These are phyloP conservation scores for Effrenium voratum DNA, from an alignment of 73 alveolate genomes.

Conservation along the genomic window DNA sequence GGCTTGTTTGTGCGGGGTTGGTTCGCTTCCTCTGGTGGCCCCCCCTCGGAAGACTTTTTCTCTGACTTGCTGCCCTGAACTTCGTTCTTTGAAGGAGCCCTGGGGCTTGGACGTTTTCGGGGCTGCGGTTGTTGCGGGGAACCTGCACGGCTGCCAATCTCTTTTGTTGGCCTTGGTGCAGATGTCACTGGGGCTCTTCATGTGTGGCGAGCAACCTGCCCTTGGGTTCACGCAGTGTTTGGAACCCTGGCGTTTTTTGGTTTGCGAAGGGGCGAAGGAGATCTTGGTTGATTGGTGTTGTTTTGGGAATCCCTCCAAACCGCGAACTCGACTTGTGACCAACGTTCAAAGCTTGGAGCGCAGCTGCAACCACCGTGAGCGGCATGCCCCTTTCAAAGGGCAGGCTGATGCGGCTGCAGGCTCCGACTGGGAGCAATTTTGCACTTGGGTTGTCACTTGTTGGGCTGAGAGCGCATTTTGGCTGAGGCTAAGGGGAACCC, in stretches of 20 bases:
- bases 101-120: background rate
- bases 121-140: background rate
- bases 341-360: background rate
- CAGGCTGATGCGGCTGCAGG: background rate
- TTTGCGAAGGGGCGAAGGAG: background rate
- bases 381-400: background rate
- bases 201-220: slow-evolving; percentile 43
- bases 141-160: background rate
- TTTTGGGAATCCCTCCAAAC: background rate
- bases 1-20: background rate
- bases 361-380: background rate
- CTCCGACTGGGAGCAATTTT: background rate
- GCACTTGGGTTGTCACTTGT: background rate
- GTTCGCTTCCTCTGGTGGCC: slow-evolving; percentile 20
- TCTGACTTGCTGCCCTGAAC: background rate
- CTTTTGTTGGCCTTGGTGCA: background rate
- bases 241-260: background rate
- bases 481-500: background rate
- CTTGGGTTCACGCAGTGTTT: background rate
- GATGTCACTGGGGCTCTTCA: background rate
- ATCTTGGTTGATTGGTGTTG: slow-evolving; percentile 48
- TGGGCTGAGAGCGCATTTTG: background rate
- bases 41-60: slow-evolving; percentile 15
- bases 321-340: background rate
- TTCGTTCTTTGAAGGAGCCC: background rate